Evolutionary conservation across 176 grass and related monocot species (phyloP), one percentile per base, ranked within the genome.

Genomic region (Zizania latifolia): DNA sequence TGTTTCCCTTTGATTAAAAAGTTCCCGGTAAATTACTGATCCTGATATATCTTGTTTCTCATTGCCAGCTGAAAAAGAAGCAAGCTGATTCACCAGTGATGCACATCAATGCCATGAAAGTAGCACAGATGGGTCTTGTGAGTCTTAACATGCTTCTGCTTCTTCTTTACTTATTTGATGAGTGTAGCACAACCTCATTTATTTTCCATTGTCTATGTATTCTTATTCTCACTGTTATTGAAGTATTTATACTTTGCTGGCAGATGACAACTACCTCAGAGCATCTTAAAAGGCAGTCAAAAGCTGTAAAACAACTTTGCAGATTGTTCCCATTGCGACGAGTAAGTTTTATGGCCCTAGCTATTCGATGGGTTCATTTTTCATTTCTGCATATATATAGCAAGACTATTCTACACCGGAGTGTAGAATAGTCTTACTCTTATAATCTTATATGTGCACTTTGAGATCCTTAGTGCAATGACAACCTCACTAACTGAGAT

Each of bases 271-370:
- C 89, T 73, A 88, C 89, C 22, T 92, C 89, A 4, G 82, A 95
- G 68, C 72, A 79, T 35, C 74, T 99, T 28, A 86, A 95, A 69
- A 88, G 77, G 68, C 96, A 95, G 75, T 90, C 89, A 60, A 85
- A 94, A 83, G 78, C 86, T 81, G 78, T 99, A 51, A 99, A 95
- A 67, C 96, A 99, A 71, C 90, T 99, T 36, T 94, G 84, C 70
- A 90, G 70, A 65, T 70, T 99, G 65, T 99, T 95, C 39, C 92
- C 89, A 65, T 86, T 99, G 87, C 87, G 74, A 39, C 86, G 77
- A 51, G 96, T 92, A 88, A 90, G 89, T 92, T 33, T 10, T 72
- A 60, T 50, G 5, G 14, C 13, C 32, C 65, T 78, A 5, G 4
- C 29, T 34, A 2, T 65, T 4, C 14, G 35, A 1, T 76, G 40